Conservation (phyloP, 169 alveolate genomes). For the Cryptosporidium muris region DNA sequence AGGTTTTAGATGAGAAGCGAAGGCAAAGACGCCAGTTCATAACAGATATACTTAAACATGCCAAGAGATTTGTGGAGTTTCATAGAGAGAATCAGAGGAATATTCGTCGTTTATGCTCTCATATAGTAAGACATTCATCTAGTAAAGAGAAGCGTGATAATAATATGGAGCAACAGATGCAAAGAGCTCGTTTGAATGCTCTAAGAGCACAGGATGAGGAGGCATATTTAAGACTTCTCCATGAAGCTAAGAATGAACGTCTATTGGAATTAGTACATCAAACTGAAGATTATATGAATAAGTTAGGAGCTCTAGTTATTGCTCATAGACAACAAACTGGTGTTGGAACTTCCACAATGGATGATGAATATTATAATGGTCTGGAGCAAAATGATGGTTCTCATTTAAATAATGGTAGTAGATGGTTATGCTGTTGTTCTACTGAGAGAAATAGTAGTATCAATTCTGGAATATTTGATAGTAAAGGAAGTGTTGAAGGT, state of each 20-base stretch:
- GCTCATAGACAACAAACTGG: constrained; percentile 85
- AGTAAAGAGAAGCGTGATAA: constrained; percentile 57
- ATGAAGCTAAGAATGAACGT: constrained; percentile 91
- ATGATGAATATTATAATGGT: constrained; percentile 11
- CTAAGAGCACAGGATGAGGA: constrained; percentile 91
- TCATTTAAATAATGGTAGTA: neutral
- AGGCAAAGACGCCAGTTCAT: constrained; percentile 69
- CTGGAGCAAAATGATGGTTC: constrained; percentile 4
- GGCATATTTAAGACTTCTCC: constrained; percentile 86
- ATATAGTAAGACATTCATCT: constrained; percentile 47
- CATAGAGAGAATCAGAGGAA: constrained; percentile 68
- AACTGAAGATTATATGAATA: constrained; percentile 91
- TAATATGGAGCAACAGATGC: constrained; percentile 71
- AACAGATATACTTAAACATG: constrained; percentile 43
- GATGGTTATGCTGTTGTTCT: constrained; percentile 10
- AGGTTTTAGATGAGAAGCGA: constrained; percentile 21
- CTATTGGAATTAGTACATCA: constrained; percentile 89
- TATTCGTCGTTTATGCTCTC: constrained; percentile 51
- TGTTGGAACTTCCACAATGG: neutral
- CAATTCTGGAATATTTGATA: neutral
- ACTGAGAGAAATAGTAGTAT: neutral
- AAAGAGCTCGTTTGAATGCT: constrained; percentile 77
- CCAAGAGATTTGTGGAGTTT: constrained; percentile 39
- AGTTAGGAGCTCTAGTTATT: constrained; percentile 90
- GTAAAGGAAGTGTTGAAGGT: neutral